Evolutionary conservation across 169 alveolate genomes (phyloP).

Genomic region (Plasmodium ovale): DNA sequence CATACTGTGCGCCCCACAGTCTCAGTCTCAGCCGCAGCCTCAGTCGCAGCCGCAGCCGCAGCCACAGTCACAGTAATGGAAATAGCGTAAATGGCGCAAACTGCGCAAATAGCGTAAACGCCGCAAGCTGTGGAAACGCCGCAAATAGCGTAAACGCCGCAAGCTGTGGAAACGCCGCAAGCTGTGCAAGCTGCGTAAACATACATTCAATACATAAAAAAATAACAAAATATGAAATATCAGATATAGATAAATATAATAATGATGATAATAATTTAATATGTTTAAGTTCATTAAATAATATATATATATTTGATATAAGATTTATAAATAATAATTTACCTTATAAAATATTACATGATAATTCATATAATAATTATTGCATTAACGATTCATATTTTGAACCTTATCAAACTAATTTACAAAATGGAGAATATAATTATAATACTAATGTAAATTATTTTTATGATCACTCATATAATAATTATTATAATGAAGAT

Average conservation of each 20-base stretch:
- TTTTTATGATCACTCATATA: constrained; percentile 52
- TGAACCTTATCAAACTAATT: constrained; percentile 52
- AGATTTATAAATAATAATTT: constrained; percentile 48
- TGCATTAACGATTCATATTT: constrained; percentile 20
- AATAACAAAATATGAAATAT: constrained; percentile 67
- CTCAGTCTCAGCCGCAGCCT: no score
- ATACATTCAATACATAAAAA: constrained; percentile 43
- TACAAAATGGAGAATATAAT: constrained; percentile 23
- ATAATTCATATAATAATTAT: constrained; percentile 46
- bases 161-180: no score
- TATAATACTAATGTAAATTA: constrained; percentile 36
- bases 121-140: no score
- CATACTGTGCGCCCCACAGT: no score
- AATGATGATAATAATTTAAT: constrained; percentile 48
- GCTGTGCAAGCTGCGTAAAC: no score
- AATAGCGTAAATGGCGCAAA: not conserved
- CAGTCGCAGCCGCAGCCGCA: not conserved
- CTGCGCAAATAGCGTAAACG: not conserved
- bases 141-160: no score
- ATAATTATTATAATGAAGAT: constrained; percentile 52
- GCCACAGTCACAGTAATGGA: not conserved
- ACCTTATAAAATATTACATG: constrained; percentile 65
- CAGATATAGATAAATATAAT: constrained; percentile 57
- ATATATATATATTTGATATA: constrained; percentile 41
- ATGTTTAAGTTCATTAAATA: constrained; percentile 53